A percentile compares a stretch with the other conserved stretches of the same genome.
phyloP scores from a whole-genome alignment of 257 asterid species.

The Leptodermis oblonga region DNA sequence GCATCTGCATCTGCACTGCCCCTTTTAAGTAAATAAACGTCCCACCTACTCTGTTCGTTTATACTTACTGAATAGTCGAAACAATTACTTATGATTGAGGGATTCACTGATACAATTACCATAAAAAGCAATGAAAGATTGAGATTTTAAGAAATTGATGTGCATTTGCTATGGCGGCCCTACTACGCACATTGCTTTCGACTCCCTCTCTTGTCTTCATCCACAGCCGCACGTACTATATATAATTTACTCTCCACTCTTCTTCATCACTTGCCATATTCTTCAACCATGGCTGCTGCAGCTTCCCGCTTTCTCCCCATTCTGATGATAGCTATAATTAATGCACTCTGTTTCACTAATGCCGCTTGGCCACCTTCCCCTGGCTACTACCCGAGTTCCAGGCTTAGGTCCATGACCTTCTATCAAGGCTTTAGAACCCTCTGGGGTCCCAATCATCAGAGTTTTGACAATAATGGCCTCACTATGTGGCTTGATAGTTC shows the following conservation, averaged over 20 bases:
- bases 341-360: constrained; percentile 20
- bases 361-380: constrained; percentile 81
- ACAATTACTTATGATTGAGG: too few relatives aligned
- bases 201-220: constrained; percentile 33
- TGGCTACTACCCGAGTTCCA: constrained; percentile 70
- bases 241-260: background rate
- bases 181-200: constrained; percentile 34
- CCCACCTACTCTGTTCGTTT: too few relatives aligned
- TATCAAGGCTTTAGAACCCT: constrained; percentile 54
- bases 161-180: constrained; percentile 29
- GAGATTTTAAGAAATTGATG: too few relatives aligned
- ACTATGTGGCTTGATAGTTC: constrained; percentile 76
- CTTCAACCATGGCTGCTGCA: constrained; percentile 37
- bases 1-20: background rate
- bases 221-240: constrained; percentile 29
- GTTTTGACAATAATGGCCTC: constrained; percentile 52
- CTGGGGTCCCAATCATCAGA: constrained; percentile 80
- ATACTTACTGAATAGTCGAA: too few relatives aligned
- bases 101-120: too few relatives aligned
- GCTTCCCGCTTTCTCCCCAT: constrained; percentile 16
- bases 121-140: too few relatives aligned
- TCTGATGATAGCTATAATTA: background rate
- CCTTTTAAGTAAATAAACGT: background rate
- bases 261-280: background rate
- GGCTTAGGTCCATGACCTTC: constrained; percentile 54